A percentile compares a stretch with the other conserved stretches of the same genome.
Conservation (phyloP, 2,329 filamentous ascomycete species). For the Myriosclerotinia duriaeana region DNA sequence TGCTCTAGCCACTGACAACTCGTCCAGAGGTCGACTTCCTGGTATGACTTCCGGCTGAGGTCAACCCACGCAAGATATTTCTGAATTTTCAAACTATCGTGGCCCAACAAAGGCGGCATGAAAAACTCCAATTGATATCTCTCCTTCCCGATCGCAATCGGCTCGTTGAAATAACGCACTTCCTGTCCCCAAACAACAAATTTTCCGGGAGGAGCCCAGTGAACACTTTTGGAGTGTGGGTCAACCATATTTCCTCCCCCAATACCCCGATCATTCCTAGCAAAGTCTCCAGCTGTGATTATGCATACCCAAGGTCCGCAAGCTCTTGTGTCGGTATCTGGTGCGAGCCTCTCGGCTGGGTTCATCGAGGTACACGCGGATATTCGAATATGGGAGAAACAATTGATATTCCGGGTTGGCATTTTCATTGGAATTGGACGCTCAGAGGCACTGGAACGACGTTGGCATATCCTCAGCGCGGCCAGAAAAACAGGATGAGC, state of each 20-base stretch:
- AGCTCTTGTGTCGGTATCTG: background rate
- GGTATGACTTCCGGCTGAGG: no score
- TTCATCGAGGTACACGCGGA: background rate
- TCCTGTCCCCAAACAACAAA: background rate
- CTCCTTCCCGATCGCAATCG: background rate
- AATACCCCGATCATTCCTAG: accelerated
- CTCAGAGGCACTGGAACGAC: no score
- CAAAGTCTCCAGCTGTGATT: background rate
- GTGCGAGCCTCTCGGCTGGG: background rate
- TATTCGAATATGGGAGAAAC: background rate
- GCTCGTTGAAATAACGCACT: background rate
- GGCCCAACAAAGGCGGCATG: background rate
- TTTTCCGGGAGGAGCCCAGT: no score
- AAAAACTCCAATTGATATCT: background rate
- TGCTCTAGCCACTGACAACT: no score
- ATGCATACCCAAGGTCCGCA: background rate
- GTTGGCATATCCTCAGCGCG: background rate
- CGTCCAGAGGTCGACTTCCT: no score
- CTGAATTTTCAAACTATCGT: background rate
- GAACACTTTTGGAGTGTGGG: background rate
- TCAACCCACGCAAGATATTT: no score
- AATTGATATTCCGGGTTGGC: background rate
- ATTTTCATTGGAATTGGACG: background rate
- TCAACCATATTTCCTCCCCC: background rate
- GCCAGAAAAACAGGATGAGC: background rate